Conservation (phyloP, 441 rosid species). For the Omphalea diandra region DNA sequence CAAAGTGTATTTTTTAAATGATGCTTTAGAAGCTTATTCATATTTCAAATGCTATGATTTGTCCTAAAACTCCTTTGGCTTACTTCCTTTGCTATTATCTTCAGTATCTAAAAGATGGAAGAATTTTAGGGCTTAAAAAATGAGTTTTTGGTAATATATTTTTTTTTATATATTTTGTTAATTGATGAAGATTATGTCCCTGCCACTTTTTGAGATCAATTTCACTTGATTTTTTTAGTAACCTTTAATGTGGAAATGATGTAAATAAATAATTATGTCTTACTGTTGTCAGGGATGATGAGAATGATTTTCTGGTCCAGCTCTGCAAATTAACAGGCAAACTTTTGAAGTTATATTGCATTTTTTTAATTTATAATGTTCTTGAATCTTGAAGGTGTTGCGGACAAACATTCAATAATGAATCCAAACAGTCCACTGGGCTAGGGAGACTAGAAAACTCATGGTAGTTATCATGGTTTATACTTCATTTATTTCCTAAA, state of each 20-base stretch:
- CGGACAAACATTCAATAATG: too few relatives aligned
- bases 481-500: too few relatives aligned
- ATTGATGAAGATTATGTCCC: not conserved
- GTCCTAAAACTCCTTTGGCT: not conserved
- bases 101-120: not conserved
- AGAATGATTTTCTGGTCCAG: constrained; percentile 78
- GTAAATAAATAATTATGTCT: not conserved
- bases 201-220: too few relatives aligned
- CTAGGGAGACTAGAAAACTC: too few relatives aligned
- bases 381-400: too few relatives aligned
- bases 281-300: constrained; percentile 63
- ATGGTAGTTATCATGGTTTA: too few relatives aligned
- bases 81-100: not conserved
- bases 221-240: not conserved
- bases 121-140: not conserved
- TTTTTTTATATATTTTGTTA: not conserved
- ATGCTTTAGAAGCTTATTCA: not conserved
- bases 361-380: too few relatives aligned
- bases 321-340: constrained; percentile 77
- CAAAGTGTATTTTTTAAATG: not conserved
- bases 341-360: constrained; percentile 77
- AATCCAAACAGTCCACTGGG: too few relatives aligned
- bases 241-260: not conserved
- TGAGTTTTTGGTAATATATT: not conserved
- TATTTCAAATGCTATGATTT: not conserved